Evolutionary conservation across 306 rosid genomes (phyloP).

Genomic region (Vigna hirtella): DNA sequence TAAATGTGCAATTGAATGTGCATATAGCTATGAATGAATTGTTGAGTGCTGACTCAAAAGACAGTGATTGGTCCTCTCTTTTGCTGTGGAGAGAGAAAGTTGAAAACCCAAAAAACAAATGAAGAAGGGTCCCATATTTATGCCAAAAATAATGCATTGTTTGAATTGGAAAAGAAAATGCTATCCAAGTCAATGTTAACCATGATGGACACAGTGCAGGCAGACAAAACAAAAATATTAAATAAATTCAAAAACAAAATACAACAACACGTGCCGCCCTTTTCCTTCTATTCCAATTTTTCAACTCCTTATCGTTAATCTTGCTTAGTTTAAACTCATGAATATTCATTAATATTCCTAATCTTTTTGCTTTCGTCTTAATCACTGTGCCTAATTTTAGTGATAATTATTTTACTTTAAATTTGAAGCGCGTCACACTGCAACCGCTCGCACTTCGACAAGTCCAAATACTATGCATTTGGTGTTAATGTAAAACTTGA

Average conservation of each 20-base stretch:
- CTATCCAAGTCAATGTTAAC: conserved; percentile 63
- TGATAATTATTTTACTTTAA: not conserved
- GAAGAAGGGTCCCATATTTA: conserved; percentile 43
- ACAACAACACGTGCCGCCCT: conserved; percentile 56
- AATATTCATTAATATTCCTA: conserved; percentile 9
- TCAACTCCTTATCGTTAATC: not conserved
- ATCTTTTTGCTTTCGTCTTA: conserved; percentile 20
- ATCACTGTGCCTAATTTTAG: not conserved
- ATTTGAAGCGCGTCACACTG: not conserved
- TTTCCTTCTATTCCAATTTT: conserved; percentile 43
- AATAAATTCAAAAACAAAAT: not conserved
- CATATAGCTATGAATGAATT: conserved; percentile 1
- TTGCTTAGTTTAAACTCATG: conserved; percentile 26
- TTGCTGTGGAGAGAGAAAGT: conserved; percentile 11
- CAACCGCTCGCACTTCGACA: not conserved
- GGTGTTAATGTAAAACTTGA: conserved; percentile 25
- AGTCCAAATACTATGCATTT: conserved; percentile 33
- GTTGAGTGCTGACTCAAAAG: conserved; percentile 31
- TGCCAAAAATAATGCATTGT: conserved; percentile 48
- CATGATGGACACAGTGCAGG: conserved; percentile 50
- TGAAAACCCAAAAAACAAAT: conserved; percentile 1
- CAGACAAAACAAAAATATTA: not conserved
- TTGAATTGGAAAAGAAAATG: conserved; percentile 52
- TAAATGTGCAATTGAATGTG: conserved; percentile 25
- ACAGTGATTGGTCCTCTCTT: conserved; percentile 44